phyloP scores from a whole-genome alignment of 306 rosid species.

The Bauhinia variegata region DNA sequence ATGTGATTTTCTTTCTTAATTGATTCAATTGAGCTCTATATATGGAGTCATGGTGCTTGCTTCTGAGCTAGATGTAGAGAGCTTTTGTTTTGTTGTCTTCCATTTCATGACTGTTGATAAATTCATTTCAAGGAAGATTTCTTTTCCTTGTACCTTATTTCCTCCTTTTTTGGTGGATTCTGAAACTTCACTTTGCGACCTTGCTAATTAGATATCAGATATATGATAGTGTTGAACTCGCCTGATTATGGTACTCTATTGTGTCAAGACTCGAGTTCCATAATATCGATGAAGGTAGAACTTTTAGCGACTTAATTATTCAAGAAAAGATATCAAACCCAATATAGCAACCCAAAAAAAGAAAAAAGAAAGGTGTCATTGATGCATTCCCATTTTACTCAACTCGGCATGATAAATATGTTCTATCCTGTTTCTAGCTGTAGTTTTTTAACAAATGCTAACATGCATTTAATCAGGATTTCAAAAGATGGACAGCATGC shows the following conservation, averaged over 20 bases:
- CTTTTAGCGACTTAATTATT: neutral
- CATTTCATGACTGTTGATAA: neutral
- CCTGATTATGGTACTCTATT: neutral
- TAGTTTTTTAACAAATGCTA: conserved; percentile 18
- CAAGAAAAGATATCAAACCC: neutral
- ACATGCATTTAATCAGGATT: conserved; percentile 39
- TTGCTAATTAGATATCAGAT: conserved; percentile 18
- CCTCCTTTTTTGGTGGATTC: neutral
- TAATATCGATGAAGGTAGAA: neutral
- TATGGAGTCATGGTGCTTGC: conserved; percentile 24
- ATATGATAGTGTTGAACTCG: neutral
- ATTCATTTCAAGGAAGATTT: neutral
- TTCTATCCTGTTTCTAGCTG: neutral
- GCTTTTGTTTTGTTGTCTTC: conserved; percentile 1
- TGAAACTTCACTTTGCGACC: conserved; percentile 1
- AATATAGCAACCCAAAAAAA: neutral
- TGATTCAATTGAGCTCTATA: conserved; percentile 8
- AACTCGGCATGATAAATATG: neutral
- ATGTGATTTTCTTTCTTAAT: conserved; percentile 3
- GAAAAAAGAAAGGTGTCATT: neutral
- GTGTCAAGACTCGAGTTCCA: neutral
- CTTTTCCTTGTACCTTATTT: neutral
- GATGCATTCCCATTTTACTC: neutral
- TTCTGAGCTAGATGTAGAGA: neutral
- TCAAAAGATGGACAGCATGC: conserved; percentile 71